A percentile compares a stretch with the other conserved stretches of the same genome.
Evolutionary conservation across 2,329 filamentous ascomycete species (phyloP).

Genomic region (Teratosphaeria destructans): DNA sequence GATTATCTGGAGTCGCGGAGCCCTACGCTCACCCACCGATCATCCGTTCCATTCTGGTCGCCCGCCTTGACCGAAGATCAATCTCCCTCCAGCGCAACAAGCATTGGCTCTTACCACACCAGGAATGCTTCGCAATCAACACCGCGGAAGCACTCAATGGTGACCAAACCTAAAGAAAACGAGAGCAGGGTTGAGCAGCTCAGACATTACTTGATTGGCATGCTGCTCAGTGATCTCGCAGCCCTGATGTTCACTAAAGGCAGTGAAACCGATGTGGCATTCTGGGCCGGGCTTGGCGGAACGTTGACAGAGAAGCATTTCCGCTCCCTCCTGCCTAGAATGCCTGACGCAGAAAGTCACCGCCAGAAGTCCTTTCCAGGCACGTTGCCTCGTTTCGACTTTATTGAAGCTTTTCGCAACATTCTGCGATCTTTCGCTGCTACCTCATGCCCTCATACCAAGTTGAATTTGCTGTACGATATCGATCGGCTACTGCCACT

Average conservation of each 20-base stretch:
- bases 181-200: slow-evolving; percentile 25
- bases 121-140: slow-evolving; percentile 2
- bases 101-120: slow-evolving; percentile 32
- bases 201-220: slow-evolving; percentile 62
- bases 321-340: background rate
- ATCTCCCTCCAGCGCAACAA: slow-evolving; percentile 53
- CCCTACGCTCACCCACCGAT: slow-evolving; percentile 62
- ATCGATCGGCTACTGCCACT: slow-evolving; percentile 56
- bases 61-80: slow-evolving; percentile 62
- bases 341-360: background rate
- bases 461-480: slow-evolving; percentile 73
- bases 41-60: slow-evolving; percentile 78
- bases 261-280: slow-evolving; percentile 88
- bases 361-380: background rate
- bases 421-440: slow-evolving; percentile 79
- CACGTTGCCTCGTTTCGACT: slow-evolving; percentile 32
- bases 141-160: background rate
- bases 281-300: slow-evolving; percentile 49
- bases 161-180: background rate
- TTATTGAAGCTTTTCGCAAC: slow-evolving; percentile 66
- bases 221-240: slow-evolving; percentile 81
- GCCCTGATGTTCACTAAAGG: slow-evolving; percentile 77
- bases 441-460: slow-evolving; percentile 76
- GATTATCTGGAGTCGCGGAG: slow-evolving; percentile 61
- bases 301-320: slow-evolving; percentile 23